Conservation (phyloP, 306 rosid genomes). For the Cucurbita moschata region DNA sequence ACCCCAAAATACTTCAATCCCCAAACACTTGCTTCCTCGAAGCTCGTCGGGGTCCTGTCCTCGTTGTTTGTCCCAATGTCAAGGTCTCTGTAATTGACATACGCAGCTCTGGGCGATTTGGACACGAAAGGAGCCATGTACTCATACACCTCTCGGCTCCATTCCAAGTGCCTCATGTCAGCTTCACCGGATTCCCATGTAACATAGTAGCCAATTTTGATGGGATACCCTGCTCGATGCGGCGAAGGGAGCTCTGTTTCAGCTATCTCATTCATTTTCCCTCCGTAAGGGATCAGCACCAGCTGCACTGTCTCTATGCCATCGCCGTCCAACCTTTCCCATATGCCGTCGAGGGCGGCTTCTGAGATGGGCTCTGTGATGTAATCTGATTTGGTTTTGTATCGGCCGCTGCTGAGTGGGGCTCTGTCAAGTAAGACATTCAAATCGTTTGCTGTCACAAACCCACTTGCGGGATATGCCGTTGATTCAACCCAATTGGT, state of each 20-base stretch:
- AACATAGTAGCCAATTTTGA: constrained; percentile 37
- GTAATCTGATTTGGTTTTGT: constrained; percentile 58
- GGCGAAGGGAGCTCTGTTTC: constrained; percentile 53
- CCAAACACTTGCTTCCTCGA: not conserved
- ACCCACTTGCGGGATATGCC: constrained; percentile 24
- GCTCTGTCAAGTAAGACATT: constrained; percentile 29
- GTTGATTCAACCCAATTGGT: constrained; percentile 39
- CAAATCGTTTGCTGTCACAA: constrained; percentile 15
- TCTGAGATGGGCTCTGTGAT: constrained; percentile 40
- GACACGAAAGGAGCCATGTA: not conserved
- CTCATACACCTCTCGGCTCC: not conserved
- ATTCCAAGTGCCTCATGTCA: constrained; percentile 10
- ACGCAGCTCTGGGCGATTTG: not conserved
- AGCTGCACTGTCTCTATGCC: constrained; percentile 17
- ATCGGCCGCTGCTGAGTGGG: constrained; percentile 18
- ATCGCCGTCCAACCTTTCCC: constrained; percentile 29
- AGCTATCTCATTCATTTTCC: constrained; percentile 42
- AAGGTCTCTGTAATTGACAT: not conserved
- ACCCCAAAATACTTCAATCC: not conserved
- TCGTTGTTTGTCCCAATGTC: not conserved
- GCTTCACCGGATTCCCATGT: constrained; percentile 29
- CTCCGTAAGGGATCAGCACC: constrained; percentile 59
- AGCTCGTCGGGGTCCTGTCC: not conserved
- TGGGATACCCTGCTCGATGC: constrained; percentile 48
- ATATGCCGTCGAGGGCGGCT: constrained; percentile 20